Conservation (phyloP, 23 red algal species). For the Gracilaria domingensis region DNA sequence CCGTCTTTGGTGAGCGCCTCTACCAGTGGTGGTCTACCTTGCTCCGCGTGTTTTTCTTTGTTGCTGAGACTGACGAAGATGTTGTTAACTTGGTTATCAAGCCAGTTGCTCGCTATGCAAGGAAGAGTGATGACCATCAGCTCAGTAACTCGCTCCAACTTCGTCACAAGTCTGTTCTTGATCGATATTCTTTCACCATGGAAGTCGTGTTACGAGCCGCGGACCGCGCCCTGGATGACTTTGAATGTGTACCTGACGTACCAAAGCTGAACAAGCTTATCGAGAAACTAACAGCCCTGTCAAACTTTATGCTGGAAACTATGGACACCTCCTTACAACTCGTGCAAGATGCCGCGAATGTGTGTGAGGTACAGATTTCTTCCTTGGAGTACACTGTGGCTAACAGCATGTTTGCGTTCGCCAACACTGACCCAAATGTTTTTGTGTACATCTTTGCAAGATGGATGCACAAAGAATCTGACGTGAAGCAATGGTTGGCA, state of each 20-base stretch:
- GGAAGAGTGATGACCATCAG: slow-evolving; percentile 8
- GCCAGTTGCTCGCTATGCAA: slow-evolving; percentile 11
- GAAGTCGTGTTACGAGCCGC: slow-evolving; percentile 45
- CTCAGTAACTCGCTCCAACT: not conserved
- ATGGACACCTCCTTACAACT: slow-evolving; percentile 25
- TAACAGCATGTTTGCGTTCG: slow-evolving; percentile 29
- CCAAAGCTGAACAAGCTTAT: slow-evolving; percentile 13
- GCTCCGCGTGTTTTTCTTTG: slow-evolving; percentile 52
- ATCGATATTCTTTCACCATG: slow-evolving; percentile 51
- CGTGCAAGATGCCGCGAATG: not conserved
- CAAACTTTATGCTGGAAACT: slow-evolving; percentile 45
- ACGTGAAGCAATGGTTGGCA: slow-evolving; percentile 35
- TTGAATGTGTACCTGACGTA: not conserved
- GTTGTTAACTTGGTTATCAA: slow-evolving; percentile 15
- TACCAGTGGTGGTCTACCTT: slow-evolving; percentile 44
- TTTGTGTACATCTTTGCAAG: slow-evolving; percentile 51
- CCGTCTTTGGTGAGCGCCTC: slow-evolving; percentile 15
- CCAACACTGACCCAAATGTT: slow-evolving; percentile 7
- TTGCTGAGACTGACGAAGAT: slow-evolving; percentile 53
- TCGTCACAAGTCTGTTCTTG: slow-evolving; percentile 18
- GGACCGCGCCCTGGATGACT: slow-evolving; percentile 38
- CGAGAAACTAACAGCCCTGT: slow-evolving; percentile 20
- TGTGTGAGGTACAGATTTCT: slow-evolving; percentile 34
- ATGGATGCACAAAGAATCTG: slow-evolving; percentile 48
- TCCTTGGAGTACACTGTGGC: slow-evolving; percentile 44